Percentiles rank a stretch among this genome's conserved stretches.
Conservation (phyloP, 495 filamentous ascomycete species). For the Neurospora tetrasperma region DNA sequence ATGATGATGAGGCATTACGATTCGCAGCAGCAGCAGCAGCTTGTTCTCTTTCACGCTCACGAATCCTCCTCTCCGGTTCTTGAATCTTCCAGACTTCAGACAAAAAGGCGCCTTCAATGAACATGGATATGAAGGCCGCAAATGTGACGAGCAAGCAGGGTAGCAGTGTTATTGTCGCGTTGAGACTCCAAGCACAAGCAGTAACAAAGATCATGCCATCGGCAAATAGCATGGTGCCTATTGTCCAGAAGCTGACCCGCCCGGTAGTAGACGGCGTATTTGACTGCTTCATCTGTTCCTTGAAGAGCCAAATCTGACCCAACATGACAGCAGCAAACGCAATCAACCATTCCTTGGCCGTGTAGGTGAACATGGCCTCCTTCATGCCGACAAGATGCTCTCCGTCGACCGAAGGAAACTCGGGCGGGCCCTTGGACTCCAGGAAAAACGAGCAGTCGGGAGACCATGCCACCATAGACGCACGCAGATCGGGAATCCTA, state of each 20-base stretch:
- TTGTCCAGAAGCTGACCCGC: conserved; percentile 81
- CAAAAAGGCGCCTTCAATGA: conserved; percentile 73
- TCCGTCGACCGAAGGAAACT: conserved; percentile 51
- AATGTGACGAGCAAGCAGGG: conserved; percentile 66
- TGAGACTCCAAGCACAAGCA: conserved; percentile 54
- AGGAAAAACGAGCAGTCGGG: conserved; percentile 89
- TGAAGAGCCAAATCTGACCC: conserved; percentile 63
- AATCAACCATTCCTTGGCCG: conserved; percentile 57
- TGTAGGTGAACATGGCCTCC: conserved; percentile 58
- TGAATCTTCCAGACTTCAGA: conserved; percentile 83
- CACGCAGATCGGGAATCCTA: conserved; percentile 54
- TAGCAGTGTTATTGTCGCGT: conserved; percentile 53
- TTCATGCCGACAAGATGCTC: conserved; percentile 70
- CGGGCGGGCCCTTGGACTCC: conserved; percentile 75
- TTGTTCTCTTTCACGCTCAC: conserved; percentile 39
- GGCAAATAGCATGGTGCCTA: conserved; percentile 74
- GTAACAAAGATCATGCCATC: conserved; percentile 59
- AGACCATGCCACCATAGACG: conserved; percentile 83
- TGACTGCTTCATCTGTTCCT: conserved; percentile 81
- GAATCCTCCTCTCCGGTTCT: conserved; percentile 64
- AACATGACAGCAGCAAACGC: conserved; percentile 52
- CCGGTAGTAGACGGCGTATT: conserved; percentile 90
- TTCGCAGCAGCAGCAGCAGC: conserved; percentile 5
- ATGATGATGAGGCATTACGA: conserved; percentile 24
- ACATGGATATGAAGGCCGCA: conserved; percentile 50